Base-by-base conservation (phyloP, 805 yeast genomes). In the Myxozyma neglecta region DNA sequence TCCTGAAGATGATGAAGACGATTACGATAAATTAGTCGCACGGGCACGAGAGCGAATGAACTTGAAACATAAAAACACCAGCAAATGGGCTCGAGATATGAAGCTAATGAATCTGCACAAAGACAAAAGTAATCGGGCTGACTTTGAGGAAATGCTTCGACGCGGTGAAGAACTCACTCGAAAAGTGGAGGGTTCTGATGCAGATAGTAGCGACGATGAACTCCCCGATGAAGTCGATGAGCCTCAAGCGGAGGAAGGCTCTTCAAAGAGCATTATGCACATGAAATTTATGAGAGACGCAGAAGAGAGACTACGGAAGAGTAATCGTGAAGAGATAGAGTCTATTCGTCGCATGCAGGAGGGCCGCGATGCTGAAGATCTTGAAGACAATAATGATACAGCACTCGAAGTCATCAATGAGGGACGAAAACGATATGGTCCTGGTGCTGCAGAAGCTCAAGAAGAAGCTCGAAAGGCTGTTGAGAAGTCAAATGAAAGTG, bases 281-380 rank as follows among this genome's bases (percentile, higher is more conserved):
- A 94, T 94, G 98, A 96, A 92, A 68, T 93, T 93, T 74, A 93
- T 93, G 98, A 86, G 81, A 67, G 88, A 87, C 63, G 98, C 98
- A 1, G 96, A 87, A 64, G 86, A 85, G 59, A 81, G 86, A 67
- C 83, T 84, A 64, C 81, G 79, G 61, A 80, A 81, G 57, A 84
- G 80, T 47, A 92, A 90, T 73, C 74, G 79, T 55, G 79, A 80
- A 61, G 80, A 81, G 37, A 73, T 85, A 47, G 81, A 79, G 61
- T 77, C 78, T 52, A 71, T 90, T 59, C 82, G 82, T 66, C 74
- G 81, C 59, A 75, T 83, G 56, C 80, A 81, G 47, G 73, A 74
- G 45, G 84, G 81, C 32, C 79, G 75, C 11, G 86, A 73, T 4
- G 74, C 77, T 43, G 70, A 70, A 34, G 77, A 72, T 24, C 76